Evolutionary conservation across 2,329 filamentous ascomycete genomes (phyloP), one percentile per base, ranked within the genome.

Genomic region (Cladosporium sp.): DNA sequence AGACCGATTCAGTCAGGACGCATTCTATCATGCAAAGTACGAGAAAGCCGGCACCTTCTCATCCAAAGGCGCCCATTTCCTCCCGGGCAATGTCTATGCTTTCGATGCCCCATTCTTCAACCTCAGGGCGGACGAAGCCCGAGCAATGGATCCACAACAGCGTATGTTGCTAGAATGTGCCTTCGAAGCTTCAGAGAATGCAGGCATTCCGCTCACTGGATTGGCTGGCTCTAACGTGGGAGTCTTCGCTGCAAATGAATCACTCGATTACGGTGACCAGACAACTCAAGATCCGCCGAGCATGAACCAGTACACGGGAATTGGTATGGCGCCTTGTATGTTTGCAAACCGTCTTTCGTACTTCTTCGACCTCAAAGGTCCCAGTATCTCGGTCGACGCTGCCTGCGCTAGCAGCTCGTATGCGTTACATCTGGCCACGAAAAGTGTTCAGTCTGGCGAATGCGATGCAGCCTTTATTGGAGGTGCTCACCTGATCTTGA

Each of bases 61-160:
- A 9, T 33, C 32, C n/a, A 39, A 40, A 12, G 22, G 27, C 4
- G 38, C 38, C 2, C 59, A 62, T 49, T 52, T 59, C n/a, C 56
- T 61, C 11, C 53, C 57, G 20, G 56, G 61, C 30, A 55, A 63
- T 39, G 48, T 54, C 33, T 40, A 46, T 19, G 20, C 46, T 7
- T 63, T 63, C 40, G 61, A 63, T 39, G 55, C 55, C 12, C 39
- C 52, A 1, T 63, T 63, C 48, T 63, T 63, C 49, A 48, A 51
- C 15, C 55, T 59, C 19, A 53, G 40, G 33, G 50, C 49, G 3
- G 45, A 42, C n/a, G 60, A 63, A 41, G 60, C 56, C 29, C 50
- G 55, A 19, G 54, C 53, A 16, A 61, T 62, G 52, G 60, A 63
- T 43, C 60, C 60, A n/a, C 59, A 63, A 51, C 59, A 62, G 49